Evolutionary conservation across 257 asterid genomes (phyloP).

Genomic region (Gynochthodes officinalis): DNA sequence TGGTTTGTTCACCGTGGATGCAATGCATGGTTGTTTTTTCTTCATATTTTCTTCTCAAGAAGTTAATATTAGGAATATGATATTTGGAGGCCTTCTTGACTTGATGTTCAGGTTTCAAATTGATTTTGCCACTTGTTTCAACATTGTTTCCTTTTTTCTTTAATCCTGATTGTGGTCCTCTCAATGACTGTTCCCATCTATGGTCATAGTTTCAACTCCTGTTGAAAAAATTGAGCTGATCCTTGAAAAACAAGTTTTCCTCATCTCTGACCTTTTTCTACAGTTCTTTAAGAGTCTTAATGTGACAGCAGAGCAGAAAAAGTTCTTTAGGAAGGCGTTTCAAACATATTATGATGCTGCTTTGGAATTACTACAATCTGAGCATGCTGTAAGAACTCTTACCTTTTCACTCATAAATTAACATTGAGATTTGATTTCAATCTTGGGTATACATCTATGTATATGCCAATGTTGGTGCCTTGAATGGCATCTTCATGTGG

Average conservation of each 20-base stretch:
- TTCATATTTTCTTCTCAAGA: not conserved
- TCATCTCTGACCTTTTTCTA: constrained; percentile 20
- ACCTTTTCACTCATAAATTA: constrained; percentile 10
- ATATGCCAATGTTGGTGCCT: not conserved
- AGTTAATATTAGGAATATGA: not conserved
- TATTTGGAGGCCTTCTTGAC: not conserved
- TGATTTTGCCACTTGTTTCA: not conserved
- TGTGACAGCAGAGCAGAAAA: constrained; percentile 77
- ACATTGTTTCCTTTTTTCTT: not conserved
- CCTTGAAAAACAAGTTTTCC: constrained; percentile 15
- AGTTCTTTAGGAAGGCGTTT: constrained; percentile 68
- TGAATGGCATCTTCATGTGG: not conserved
- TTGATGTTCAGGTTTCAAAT: not conserved
- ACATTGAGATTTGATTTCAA: constrained; percentile 13
- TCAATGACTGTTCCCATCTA: not conserved
- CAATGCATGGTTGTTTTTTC: not conserved
- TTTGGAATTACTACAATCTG: constrained; percentile 85
- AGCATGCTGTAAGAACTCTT: constrained; percentile 76
- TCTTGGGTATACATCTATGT: not conserved
- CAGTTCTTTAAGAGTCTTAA: constrained; percentile 90
- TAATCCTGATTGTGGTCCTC: not conserved
- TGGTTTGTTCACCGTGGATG: not conserved
- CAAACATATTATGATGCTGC: constrained; percentile 80
- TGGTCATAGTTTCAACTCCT: not conserved
- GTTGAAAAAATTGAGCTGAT: not conserved